Base-by-base conservation (phyloP, 345 rosid species). In the Cardamine chenopodiifolia region DNA sequence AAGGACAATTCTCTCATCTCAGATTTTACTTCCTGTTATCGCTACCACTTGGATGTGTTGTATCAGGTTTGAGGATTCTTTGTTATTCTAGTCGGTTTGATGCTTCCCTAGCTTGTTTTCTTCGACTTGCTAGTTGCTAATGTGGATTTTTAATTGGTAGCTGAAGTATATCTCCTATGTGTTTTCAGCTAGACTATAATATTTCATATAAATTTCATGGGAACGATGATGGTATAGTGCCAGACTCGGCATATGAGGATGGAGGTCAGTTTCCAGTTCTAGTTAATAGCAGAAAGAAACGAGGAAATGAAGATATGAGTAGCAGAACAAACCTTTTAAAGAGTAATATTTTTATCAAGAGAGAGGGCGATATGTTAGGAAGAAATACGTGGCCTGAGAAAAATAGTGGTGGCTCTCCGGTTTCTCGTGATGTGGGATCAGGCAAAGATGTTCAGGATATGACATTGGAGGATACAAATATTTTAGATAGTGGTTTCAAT, bases 201-300 rank as follows among this genome's bases (percentile, higher is more conserved):
- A 78, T 66, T 52, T 86, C 84, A 78, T 85, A 76, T 68, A 91
- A 83, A 55, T 86, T 82, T 71, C 73, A 80, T 64, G 84, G 60
- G 54, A 81, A 75, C 53, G 95, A 80, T 67, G 95, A 92, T 84
- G 91, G 88, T 80, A 82, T 85, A 81, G 97, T 90, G 65, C 98
- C 93, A 56, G 84, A 74, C 78, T 77, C 87, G 12, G 55, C 32
- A 22, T 74, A 64, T 65, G 81, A 80, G 64, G 19, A 74, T 83
- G 70, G 59, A 44, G 64, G 68, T 81, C 86, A 76, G 59, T 78
- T 77, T 72, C 78, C 50, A 73, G 72, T 70, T 72, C 82, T 74
- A 56, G 57, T 56, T 67, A 80, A 71, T 64, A 71, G 73, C 76
- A 67, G 37, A 18, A 86, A 83, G 73, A 90, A 89, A 87, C 83